Evolutionary conservation across 768 basidiomycete species (phyloP).

Genomic region (Termitomyces sp.): DNA sequence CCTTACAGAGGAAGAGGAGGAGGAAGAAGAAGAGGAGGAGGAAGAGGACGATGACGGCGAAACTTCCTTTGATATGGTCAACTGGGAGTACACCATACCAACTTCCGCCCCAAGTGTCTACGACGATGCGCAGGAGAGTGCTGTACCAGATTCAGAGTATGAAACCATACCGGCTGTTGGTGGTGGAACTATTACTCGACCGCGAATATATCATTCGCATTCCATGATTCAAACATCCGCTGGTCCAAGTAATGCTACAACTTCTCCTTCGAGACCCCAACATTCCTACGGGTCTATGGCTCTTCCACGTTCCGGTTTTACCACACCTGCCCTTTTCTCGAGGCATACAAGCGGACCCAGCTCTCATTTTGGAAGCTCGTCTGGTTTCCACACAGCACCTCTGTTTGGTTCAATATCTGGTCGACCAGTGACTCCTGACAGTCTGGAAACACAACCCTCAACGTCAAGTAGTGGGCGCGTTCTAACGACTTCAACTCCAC

Average conservation of each 20-base stretch:
- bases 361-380: conserved; percentile 20
- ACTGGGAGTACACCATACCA: conserved; percentile 62
- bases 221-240: conserved; percentile 57
- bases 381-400: conserved; percentile 12
- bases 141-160: conserved; percentile 47
- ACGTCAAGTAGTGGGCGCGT: conserved; percentile 41
- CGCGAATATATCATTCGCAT: conserved; percentile 80
- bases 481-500: conserved; percentile 41
- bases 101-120: conserved; percentile 39
- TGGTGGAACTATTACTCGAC: conserved; percentile 81
- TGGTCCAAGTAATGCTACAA: conserved; percentile 13
- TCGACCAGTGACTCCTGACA: conserved; percentile 45
- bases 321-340: conserved; percentile 21
- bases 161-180: conserved; percentile 91
- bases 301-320: conserved; percentile 17
- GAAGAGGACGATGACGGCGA: conserved; percentile 31
- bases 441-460: conserved; percentile 44
- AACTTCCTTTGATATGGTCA: conserved; percentile 55
- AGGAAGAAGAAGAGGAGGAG: conserved; percentile 31
- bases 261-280: conserved; percentile 14
- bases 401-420: conserved; percentile 15
- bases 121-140: conserved; percentile 32
- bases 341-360: conserved; percentile 17
- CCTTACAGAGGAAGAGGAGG: conserved; percentile 64
- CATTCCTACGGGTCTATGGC: conserved; percentile 10